phyloP scores from a whole-genome alignment of 129 eudicot species.

The Cynara cardunculus region DNA sequence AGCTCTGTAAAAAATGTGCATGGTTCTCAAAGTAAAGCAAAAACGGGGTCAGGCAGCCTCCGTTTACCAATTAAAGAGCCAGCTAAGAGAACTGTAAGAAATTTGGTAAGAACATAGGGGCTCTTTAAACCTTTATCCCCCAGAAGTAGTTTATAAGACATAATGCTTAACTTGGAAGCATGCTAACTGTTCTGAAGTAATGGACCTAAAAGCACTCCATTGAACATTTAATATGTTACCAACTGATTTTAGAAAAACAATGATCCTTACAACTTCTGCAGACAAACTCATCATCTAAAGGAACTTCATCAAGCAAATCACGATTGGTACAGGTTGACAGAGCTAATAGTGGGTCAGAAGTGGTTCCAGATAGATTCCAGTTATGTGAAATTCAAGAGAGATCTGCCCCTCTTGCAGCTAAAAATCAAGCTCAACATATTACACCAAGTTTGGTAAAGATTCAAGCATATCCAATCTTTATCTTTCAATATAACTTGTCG shows the following conservation, averaged over 20 bases:
- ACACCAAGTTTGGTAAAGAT: conserved; percentile 44
- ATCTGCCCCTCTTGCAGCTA: conserved; percentile 19
- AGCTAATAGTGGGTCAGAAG: conserved; percentile 33
- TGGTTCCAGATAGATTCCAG: conserved; percentile 25
- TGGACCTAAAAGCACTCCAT: conserved; percentile 5
- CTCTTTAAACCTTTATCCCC: neutral
- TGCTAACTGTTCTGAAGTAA: conserved; percentile 16
- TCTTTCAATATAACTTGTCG: neutral
- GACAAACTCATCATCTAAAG: conserved; percentile 37
- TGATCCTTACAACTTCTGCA: conserved; percentile 21
- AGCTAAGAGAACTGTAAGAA: conserved; percentile 28
- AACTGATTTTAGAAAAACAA: neutral
- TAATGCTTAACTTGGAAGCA: conserved; percentile 23
- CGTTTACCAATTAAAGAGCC: conserved; percentile 32
- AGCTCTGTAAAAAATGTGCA: conserved; percentile 40
- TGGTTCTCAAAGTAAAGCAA: conserved; percentile 38
- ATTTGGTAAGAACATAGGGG: conserved; percentile 35
- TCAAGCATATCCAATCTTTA: conserved; percentile 13
- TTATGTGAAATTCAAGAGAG: conserved; percentile 2
- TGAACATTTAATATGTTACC: neutral
- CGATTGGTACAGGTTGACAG: conserved; percentile 14
- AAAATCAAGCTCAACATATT: conserved; percentile 24
- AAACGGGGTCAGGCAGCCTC: conserved; percentile 23
- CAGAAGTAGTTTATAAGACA: conserved; percentile 3
- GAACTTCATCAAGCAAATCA: conserved; percentile 28